Evolutionary conservation across 352 stramenopile species (phyloP).

Genomic region (Globisporangium takayamanum): DNA sequence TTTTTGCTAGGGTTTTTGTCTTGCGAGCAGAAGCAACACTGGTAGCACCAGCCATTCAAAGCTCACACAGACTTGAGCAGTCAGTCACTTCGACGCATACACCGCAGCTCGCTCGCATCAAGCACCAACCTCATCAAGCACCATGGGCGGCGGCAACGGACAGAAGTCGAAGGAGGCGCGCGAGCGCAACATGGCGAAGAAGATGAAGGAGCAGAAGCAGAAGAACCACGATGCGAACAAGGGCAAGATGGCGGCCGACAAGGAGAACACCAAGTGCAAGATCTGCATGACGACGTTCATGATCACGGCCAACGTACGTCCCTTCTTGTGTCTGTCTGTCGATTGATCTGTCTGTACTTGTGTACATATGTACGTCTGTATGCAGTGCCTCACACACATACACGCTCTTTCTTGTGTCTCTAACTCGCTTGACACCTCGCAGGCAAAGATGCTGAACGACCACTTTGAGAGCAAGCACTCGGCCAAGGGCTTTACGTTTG

Average conservation of each 20-base stretch:
- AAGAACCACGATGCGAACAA: conserved; percentile 79
- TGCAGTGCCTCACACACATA: background rate
- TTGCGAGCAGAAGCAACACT: too few species aligned
- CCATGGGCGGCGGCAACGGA: conserved; percentile 80
- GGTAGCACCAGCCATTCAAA: too few species aligned
- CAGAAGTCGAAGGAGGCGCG: conserved; percentile 76
- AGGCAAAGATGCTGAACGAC: conserved; percentile 68
- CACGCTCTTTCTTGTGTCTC: background rate
- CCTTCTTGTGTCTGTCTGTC: background rate
- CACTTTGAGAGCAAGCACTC: conserved; percentile 81
- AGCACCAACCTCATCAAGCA: conserved; percentile 6
- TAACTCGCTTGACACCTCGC: background rate
- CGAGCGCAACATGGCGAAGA: conserved; percentile 82
- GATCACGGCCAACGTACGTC: conserved; percentile 72
- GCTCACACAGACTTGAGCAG: too few species aligned
- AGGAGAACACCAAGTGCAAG: conserved; percentile 78
- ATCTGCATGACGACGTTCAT: conserved; percentile 87
- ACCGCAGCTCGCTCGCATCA: too few species aligned
- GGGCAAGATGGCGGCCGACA: conserved; percentile 79
- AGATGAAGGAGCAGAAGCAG: conserved; percentile 76
- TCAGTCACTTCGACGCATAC: too few species aligned
- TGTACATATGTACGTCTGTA: background rate
- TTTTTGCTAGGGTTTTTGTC: too few species aligned
- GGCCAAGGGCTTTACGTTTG: conserved; percentile 66
- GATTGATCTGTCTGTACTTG: background rate